Base-by-base conservation (phyloP, 768 basidiomycete genomes). In the Mycena epipterygia region DNA sequence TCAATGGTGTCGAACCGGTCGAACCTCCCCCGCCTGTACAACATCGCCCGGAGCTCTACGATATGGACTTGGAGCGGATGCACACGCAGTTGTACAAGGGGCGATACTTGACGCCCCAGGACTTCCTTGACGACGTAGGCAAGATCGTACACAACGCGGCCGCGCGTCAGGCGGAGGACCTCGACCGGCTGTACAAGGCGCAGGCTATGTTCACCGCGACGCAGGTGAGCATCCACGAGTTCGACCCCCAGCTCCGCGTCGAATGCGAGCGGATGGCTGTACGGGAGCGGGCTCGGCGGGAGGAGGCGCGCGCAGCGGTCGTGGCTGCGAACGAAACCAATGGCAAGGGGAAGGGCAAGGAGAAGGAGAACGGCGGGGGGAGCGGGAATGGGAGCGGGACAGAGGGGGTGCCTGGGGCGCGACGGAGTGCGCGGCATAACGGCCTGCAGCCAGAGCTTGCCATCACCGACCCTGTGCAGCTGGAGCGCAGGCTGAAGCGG, bases 11-110 rank as follows among this genome's bases (percentile, higher is more conserved):
- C 25, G 79, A 76, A 52, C 78, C 81, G 46, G 73, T 69, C 42
- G 78, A 75, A 46, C 85, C 84, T 74, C 77, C 80, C 49, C 78
- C 81, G 30, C 81, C 79, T 19, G 65, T 74, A 14, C 83, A 83
- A 12, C 83, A 82, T 21, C 79, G 76, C 19, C 89, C 89, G 12
- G 84, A 84, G 11, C 82, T 96, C 21, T 94, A 89, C 77, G 91
- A 97, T 76, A 92, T 98, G 87, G 96, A 98, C 79, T 85, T 99
- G 41, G 98, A 99, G 76, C 90, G 88, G 71, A 95, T 99, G 89
- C 94, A 97, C 74, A 84, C 86, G 27, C 91, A 94, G 63, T 85
- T 99, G 25, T 95, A 94, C 84, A 91, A 89, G 77, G 90, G 90
- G 44, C 89, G 90, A 44, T 99, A 99, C 78, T 89, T 95, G 32